Conservation (phyloP, 2,329 filamentous ascomycete genomes). For the Diaporthe longicolla region DNA sequence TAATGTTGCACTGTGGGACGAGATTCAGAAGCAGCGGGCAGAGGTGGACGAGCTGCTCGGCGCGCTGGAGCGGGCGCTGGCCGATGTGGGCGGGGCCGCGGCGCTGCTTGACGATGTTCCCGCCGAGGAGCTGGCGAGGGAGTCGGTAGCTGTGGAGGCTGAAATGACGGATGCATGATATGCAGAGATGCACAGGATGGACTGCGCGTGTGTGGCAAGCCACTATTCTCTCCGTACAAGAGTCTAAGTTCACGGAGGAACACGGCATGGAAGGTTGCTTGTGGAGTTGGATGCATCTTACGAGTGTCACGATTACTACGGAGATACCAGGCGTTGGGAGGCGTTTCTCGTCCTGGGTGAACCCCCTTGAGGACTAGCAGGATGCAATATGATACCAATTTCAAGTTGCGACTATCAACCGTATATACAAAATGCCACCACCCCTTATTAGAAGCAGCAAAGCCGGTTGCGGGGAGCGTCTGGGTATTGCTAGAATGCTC, state of each 20-base stretch:
- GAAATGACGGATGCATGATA: constrained; percentile 53
- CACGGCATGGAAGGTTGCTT: constrained; percentile 2
- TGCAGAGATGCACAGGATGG: background rate
- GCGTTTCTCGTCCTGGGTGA: constrained; percentile 23
- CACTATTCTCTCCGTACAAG: background rate
- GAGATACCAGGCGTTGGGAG: constrained; percentile 41
- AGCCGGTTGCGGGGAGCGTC: background rate
- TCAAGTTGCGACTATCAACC: constrained; percentile 28
- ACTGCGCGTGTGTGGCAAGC: background rate
- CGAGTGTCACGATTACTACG: constrained; percentile 38
- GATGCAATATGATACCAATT: constrained; percentile 40
- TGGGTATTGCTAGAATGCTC: background rate
- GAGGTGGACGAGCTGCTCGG: constrained; percentile 68
- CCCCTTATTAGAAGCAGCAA: constrained; percentile 13
- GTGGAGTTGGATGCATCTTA: constrained; percentile 14
- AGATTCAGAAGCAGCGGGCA: constrained; percentile 66
- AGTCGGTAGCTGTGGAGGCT: constrained; percentile 62
- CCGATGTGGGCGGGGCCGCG: constrained; percentile 69
- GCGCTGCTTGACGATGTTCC: constrained; percentile 60
- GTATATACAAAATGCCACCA: constrained; percentile 28
- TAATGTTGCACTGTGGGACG: constrained; percentile 68
- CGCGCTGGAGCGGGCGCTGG: constrained; percentile 65
- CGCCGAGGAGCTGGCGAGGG: constrained; percentile 63
- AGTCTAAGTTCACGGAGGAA: too few species aligned
- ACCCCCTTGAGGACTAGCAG: background rate